Base-by-base conservation (phyloP, 2,329 filamentous ascomycete genomes). In the Apiospora saccharicola region DNA sequence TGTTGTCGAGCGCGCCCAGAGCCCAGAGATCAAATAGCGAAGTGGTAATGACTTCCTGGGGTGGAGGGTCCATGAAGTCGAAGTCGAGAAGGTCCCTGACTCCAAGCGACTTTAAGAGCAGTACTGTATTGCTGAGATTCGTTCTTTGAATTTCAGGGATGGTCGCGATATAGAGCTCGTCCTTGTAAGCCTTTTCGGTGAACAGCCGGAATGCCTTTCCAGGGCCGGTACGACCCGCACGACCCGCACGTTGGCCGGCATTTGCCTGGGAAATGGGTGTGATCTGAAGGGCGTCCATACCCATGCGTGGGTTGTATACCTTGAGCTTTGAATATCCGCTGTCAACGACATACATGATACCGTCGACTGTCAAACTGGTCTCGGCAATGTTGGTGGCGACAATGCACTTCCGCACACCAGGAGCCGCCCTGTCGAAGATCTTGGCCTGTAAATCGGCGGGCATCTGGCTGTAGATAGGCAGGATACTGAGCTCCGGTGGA, bases 381-480 rank as follows among this genome's bases (percentile, higher is more conserved):
- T 99, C 96, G 1, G 96, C 96, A 82, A 99, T 99, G 79, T 99
- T 99, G 44, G 96, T 99, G 0, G 97, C 96, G 53, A 99, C 96
- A 75, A 99, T 98, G 78, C 98, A 97, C 81, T 99, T 99, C 72
- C 96, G 91, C 5, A 98, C 95, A 1, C 96, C 96, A 0, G 95
- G 93, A 2, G 94, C 87, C 2, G 97, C 96, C 75, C 92, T 91
- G 79, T 99, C 96, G 78, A 99, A 99, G 75, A 99, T 99, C 83
- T 97, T 98, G 73, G 96, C 94, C 82, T 99, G 97, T 47, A 99
- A 86, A 81, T 99, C 97, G 46, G 96, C 96, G 2, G 96, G 97
- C 96, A 99, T 98, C 82, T 99, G 96, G 87, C 95, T 98, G 89
- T 99, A 99, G 71, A 99, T 98, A 0, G 97, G 97, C 41, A 99